Evolutionary conservation across 148 eudicot species (phyloP).

Genomic region (Pharnaceum exiguum): DNA sequence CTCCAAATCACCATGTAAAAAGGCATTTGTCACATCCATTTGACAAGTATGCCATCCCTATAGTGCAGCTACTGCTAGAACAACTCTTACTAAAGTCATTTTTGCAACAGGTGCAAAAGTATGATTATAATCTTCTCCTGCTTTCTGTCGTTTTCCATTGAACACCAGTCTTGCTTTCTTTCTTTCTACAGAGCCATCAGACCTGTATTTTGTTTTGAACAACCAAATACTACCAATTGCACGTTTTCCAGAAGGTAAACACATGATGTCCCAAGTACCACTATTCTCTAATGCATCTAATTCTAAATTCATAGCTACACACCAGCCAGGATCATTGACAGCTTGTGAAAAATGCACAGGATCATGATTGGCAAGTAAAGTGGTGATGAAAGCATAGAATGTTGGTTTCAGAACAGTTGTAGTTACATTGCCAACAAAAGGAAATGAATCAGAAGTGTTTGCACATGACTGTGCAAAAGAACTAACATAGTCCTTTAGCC

Average conservation of each 20-base stretch:
- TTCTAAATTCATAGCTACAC: background rate
- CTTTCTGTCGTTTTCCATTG: background rate
- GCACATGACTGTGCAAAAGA: no score
- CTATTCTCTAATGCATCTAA: background rate
- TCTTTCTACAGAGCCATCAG: background rate
- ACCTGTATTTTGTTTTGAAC: background rate
- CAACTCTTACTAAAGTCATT: background rate
- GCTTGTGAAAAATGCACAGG: background rate
- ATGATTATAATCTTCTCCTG: background rate
- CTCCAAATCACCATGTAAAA: background rate
- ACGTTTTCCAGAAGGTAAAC: background rate
- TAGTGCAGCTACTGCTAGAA: background rate
- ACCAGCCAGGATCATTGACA: background rate
- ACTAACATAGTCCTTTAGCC: no score
- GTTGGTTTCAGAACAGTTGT: no score
- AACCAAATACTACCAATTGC: background rate
- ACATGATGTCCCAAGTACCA: background rate
- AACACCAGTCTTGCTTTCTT: background rate
- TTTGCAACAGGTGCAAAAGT: background rate
- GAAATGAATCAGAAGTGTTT: no score
- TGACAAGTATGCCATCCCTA: background rate
- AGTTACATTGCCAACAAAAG: no score
- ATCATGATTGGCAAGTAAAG: background rate
- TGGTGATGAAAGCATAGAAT: background rate
- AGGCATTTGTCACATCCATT: background rate